Evolutionary conservation across 495 filamentous ascomycete genomes (phyloP).

Genomic region (Aspergillus sparsus): DNA sequence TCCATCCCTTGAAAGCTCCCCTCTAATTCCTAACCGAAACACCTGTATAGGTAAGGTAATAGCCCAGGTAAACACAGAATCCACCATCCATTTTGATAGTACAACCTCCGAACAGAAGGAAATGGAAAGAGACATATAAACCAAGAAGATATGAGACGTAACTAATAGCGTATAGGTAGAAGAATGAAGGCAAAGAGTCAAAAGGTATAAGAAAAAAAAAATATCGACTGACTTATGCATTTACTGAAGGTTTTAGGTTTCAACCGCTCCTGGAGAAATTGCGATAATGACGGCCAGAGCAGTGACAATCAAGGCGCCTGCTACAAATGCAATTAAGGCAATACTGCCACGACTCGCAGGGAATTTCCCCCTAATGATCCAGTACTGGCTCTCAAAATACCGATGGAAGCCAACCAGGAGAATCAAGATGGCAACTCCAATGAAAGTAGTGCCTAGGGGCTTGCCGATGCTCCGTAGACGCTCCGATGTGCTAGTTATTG

Average conservation of each 20-base stretch:
- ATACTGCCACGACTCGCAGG: constrained; percentile 89
- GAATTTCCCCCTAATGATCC: constrained; percentile 92
- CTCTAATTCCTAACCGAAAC: no score
- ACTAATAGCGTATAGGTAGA: no score
- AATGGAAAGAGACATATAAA: no score
- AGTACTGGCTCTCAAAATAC: constrained; percentile 69
- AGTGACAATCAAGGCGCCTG: constrained; percentile 68
- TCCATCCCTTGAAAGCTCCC: no score
- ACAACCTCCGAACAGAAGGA: no score
- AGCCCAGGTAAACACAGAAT: no score
- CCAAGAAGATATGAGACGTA: no score
- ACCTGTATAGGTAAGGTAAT: no score
- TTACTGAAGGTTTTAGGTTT: constrained; percentile 24
- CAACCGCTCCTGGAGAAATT: constrained; percentile 57
- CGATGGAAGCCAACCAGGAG: constrained; percentile 79
- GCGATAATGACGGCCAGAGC: constrained; percentile 70
- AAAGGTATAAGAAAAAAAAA: no score
- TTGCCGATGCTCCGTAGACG: constrained; percentile 81
- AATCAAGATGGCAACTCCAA: constrained; percentile 82
- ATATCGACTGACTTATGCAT: no score
- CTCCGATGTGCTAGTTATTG: constrained; percentile 21
- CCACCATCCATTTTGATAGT: no score
- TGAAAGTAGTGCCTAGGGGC: constrained; percentile 89
- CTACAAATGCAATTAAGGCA: constrained; percentile 69
- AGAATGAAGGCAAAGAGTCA: no score